Evolutionary conservation across 177 flowering plant species (phyloP).

Genomic region (Telopea speciosissima): DNA sequence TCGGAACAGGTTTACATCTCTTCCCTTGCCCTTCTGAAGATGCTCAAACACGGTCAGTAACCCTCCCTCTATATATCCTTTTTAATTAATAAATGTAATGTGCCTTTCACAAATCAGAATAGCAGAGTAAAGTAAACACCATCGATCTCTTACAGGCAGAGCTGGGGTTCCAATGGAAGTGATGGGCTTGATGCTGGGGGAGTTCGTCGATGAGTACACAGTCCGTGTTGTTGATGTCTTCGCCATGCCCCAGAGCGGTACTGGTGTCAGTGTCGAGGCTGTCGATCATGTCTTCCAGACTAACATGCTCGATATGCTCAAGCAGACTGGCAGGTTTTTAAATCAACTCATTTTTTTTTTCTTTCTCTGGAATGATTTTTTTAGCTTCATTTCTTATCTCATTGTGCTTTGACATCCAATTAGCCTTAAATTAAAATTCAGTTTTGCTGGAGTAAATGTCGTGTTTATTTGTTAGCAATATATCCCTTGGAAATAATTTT

Average conservation of each 20-base stretch:
- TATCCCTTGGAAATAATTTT: no score
- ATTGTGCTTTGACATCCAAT: no score
- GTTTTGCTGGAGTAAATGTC: no score
- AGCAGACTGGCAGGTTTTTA: slow-evolving; percentile 88
- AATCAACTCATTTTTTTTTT: no score
- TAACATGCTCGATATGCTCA: slow-evolving; percentile 98
- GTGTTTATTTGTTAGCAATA: no score
- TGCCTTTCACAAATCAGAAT: no score
- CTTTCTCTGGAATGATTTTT: no score
- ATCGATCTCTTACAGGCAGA: slow-evolving; percentile 45
- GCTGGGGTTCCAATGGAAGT: slow-evolving; percentile 99
- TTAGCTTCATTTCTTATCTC: no score
- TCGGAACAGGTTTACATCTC: slow-evolving; percentile 99
- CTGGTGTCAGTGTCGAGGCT: slow-evolving; percentile 98
- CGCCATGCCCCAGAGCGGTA: slow-evolving; percentile 99
- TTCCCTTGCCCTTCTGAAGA: slow-evolving; percentile 94
- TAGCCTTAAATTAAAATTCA: no score
- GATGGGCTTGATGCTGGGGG: slow-evolving; percentile 98
- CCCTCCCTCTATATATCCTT: no score
- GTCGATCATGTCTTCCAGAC: slow-evolving; percentile 99
- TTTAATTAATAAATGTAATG: no score
- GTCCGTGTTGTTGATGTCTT: slow-evolving; percentile 98
- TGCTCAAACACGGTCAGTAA: slow-evolving; percentile 89
- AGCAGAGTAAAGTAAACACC: no score
- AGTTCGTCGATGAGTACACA: slow-evolving; percentile 95